Conservation (phyloP, 495 filamentous ascomycete genomes). For the Aspergillus cavernicola region DNA sequence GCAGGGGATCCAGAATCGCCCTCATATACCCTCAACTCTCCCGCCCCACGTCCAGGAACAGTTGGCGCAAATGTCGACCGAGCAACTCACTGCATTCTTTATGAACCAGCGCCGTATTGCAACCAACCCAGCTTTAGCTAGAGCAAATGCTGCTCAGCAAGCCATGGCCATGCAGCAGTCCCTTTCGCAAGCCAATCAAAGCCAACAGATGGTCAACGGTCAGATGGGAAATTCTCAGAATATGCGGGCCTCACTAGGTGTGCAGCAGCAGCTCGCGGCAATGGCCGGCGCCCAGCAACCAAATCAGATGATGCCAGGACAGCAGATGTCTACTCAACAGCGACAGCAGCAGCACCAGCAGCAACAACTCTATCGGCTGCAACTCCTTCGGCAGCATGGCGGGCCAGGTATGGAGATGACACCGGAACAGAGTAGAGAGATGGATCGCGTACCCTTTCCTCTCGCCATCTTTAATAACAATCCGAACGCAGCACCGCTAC, state of each 20-base stretch:
- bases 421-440: constrained; percentile 40
- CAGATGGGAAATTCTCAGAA: constrained; percentile 35
- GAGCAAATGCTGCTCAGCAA: constrained; percentile 25
- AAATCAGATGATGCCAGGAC: constrained; percentile 32
- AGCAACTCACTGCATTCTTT: constrained; percentile 34
- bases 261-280: constrained; percentile 29
- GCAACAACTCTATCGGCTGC: constrained; percentile 33
- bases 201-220: constrained; percentile 34
- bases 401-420: constrained; percentile 39
- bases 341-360: constrained; percentile 34
- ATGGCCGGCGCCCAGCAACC: constrained; percentile 31
- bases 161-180: constrained; percentile 30
- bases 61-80: constrained; percentile 29
- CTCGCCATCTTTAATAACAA: constrained; percentile 34
- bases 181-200: constrained; percentile 33
- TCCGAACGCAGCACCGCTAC: constrained; percentile 38
- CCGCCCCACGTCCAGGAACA: constrained; percentile 36
- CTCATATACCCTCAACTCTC: constrained; percentile 32
- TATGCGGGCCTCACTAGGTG: constrained; percentile 31
- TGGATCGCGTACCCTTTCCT: constrained; percentile 45
- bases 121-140: constrained; percentile 26
- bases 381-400: constrained; percentile 39
- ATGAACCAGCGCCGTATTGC: constrained; percentile 32
- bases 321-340: constrained; percentile 36
- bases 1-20: constrained; percentile 32